Evolutionary conservation across 176 grass and related monocot species (phyloP).

Genomic region (Secale cereale): DNA sequence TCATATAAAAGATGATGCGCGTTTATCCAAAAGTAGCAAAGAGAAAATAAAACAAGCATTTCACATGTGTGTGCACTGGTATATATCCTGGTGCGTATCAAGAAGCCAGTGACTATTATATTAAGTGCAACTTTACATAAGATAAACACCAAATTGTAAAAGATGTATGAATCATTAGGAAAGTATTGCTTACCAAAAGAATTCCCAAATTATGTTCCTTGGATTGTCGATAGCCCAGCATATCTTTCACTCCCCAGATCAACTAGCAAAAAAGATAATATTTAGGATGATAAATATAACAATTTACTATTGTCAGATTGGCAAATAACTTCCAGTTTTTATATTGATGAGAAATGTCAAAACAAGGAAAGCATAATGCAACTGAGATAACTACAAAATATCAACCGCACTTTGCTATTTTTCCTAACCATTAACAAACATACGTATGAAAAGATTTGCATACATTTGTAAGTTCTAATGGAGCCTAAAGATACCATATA

Average conservation of each 20-base stretch:
- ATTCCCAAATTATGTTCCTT: conserved; percentile 94
- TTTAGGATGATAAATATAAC: neutral
- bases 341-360: neutral
- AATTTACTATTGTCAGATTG: neutral
- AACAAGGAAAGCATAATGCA: neutral
- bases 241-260: conserved; percentile 67
- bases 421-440: neutral
- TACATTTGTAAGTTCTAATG: neutral
- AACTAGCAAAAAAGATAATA: conserved; percentile 48
- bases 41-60: neutral
- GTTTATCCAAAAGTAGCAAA: conserved; percentile 1
- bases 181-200: conserved; percentile 76
- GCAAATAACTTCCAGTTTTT: neutral
- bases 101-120: conserved; percentile 7
- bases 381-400: conserved; percentile 1
- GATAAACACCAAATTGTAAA: neutral
- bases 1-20: neutral
- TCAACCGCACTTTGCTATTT: neutral
- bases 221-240: conserved; percentile 33
- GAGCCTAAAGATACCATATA: neutral
- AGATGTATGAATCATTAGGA: neutral
- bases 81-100: neutral
- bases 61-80: neutral
- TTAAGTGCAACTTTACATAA: conserved; percentile 7
- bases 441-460: neutral